Conservation (phyloP, 768 basidiomycete species). For the Amanita muscaria region DNA sequence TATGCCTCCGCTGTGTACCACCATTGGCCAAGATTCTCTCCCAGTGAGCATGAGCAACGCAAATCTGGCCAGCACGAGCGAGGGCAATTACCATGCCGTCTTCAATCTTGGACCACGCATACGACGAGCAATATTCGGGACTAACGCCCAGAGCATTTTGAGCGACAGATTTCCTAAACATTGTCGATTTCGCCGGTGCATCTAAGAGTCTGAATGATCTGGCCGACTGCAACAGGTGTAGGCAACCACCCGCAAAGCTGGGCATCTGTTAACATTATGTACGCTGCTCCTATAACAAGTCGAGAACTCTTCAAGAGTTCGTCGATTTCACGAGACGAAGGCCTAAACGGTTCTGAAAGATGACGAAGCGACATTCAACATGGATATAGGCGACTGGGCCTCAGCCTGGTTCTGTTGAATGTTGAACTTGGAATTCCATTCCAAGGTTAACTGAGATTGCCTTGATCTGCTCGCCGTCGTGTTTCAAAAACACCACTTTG, state of each 20-base stretch:
- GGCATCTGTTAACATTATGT: too few species aligned
- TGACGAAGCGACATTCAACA: too few species aligned
- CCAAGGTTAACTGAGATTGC: slow-evolving; percentile 5
- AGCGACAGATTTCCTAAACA: too few species aligned
- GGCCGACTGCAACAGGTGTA: too few species aligned
- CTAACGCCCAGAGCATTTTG: slow-evolving; percentile 36
- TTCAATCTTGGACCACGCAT: slow-evolving; percentile 72
- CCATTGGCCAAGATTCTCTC: slow-evolving; percentile 69
- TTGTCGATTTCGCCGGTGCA: too few species aligned
- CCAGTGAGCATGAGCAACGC: slow-evolving; percentile 76
- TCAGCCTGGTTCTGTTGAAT: neutral
- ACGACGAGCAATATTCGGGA: slow-evolving; percentile 32
- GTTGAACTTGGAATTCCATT: neutral
- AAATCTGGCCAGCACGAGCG: slow-evolving; percentile 73
- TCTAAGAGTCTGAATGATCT: too few species aligned
- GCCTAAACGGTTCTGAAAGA: too few species aligned
- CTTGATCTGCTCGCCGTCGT: slow-evolving; percentile 1
- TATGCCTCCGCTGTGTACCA: slow-evolving; percentile 81
- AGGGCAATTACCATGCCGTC: slow-evolving; percentile 84
- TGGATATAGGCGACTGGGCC: neutral
- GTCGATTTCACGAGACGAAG: too few species aligned
- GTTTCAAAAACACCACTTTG: slow-evolving; percentile 8
- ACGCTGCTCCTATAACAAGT: too few species aligned
- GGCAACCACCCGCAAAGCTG: too few species aligned
- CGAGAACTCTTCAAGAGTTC: too few species aligned